These are phyloP conservation scores for Pharus latifolius DNA, from an alignment of 176 grass and related monocot genomes.

Conservation along the genomic window DNA sequence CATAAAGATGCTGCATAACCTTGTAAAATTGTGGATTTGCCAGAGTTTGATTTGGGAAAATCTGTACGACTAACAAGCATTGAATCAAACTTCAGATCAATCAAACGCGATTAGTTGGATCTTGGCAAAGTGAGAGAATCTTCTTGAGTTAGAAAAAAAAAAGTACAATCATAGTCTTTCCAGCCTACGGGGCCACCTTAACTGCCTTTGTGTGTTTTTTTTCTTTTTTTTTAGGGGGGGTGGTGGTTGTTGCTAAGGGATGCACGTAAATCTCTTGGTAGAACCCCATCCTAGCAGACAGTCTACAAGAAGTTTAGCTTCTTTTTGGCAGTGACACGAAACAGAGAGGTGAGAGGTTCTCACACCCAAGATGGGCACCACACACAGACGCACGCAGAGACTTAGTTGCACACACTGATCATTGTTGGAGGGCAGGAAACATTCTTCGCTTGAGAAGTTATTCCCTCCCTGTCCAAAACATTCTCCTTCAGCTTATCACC, in stretches of 20 bases:
- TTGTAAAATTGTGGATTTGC: not conserved
- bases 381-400: not conserved
- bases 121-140: constrained; percentile 9
- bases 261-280: not conserved
- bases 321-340: not conserved
- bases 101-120: constrained; percentile 19
- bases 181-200: constrained; percentile 7
- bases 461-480: not conserved
- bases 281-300: not conserved
- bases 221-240: too few relatives aligned
- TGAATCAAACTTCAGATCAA: not conserved
- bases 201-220: constrained; percentile 6
- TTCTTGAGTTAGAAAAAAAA: constrained; percentile 13
- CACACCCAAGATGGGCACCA: constrained; percentile 1
- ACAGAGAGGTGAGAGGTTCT: not conserved
- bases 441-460: constrained; percentile 7
- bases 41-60: not conserved
- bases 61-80: not conserved
- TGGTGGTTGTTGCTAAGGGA: not conserved
- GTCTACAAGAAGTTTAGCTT: constrained; percentile 15
- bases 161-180: not conserved
- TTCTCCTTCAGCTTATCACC: constrained; percentile 12
- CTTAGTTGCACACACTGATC: constrained; percentile 45
- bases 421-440: constrained; percentile 22
- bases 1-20: not conserved